Conservation (phyloP, 2,329 filamentous ascomycete genomes). For the Colletotrichum musicola region DNA sequence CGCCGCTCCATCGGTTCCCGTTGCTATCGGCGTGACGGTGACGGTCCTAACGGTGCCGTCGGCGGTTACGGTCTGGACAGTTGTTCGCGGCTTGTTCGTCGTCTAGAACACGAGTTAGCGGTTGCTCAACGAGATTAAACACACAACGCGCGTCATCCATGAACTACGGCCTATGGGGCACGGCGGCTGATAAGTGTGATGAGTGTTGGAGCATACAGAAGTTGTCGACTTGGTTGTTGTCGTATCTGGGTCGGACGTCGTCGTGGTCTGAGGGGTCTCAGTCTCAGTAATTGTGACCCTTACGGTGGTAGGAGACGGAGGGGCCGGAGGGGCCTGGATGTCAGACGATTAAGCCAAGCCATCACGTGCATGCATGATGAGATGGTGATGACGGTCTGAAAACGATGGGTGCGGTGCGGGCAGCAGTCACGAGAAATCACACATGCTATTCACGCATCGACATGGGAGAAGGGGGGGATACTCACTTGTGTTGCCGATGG, state of each 20-base stretch:
- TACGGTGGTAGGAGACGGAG: conserved; percentile 41
- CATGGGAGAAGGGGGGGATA: conserved; percentile 1
- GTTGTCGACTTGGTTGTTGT: conserved; percentile 35
- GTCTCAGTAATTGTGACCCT: conserved; percentile 43
- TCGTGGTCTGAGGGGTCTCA: conserved; percentile 52
- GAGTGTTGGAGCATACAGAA: conserved; percentile 33
- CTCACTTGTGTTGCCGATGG: conserved; percentile 42
- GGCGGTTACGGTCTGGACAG: conserved; percentile 66
- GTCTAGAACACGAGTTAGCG: conserved; percentile 19
- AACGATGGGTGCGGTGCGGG: conserved; percentile 3
- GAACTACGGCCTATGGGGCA: conserved; percentile 15
- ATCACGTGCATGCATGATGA: conserved; percentile 28
- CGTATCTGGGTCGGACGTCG: conserved; percentile 45
- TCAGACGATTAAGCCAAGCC: conserved; percentile 40
- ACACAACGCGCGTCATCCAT: conserved; percentile 16
- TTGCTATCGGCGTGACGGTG: conserved; percentile 61
- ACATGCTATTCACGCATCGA: conserved; percentile 16
- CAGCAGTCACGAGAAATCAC: conserved; percentile 39
- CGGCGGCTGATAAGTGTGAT: conserved; percentile 26
- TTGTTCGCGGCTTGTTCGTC: conserved; percentile 23
- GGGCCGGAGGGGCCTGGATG: conserved; percentile 44
- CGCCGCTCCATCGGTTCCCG: conserved; percentile 41
- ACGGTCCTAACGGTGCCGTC: conserved; percentile 67
- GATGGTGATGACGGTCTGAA: conserved; percentile 9
- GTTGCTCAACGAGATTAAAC: not conserved